Conservation (phyloP, 2,329 filamentous ascomycete species). For the Fusarium graminum region DNA sequence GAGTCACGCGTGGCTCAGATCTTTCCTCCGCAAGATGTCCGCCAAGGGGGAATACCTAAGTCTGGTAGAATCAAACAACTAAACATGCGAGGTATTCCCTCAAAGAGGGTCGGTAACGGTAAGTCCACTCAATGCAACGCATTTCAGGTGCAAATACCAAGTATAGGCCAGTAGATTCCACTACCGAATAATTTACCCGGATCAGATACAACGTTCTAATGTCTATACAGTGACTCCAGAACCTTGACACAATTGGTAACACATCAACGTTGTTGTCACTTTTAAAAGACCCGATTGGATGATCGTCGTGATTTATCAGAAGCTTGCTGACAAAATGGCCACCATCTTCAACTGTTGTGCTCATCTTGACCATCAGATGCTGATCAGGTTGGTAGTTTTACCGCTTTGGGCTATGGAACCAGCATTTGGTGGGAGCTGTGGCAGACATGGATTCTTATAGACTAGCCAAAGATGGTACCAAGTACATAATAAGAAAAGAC, state of each 20-base stretch:
- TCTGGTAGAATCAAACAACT: slow-evolving; percentile 17
- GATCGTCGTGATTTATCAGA: not conserved
- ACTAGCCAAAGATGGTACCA: not conserved
- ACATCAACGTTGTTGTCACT: not conserved
- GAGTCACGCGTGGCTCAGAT: slow-evolving; percentile 23
- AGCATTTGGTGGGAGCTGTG: slow-evolving; percentile 4
- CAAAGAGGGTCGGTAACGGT: slow-evolving; percentile 3
- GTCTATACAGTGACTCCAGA: not conserved
- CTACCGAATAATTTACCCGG: slow-evolving; percentile 39
- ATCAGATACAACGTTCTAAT: not conserved
- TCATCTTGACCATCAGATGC: slow-evolving; percentile 6
- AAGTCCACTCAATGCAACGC: not conserved
- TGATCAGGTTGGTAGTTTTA: slow-evolving; percentile 8
- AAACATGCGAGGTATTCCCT: not conserved
- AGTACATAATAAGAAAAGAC: not conserved
- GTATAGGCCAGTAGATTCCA: not conserved
- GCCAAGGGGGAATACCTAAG: slow-evolving; percentile 30
- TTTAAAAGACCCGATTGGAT: slow-evolving; percentile 11
- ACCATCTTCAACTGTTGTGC: slow-evolving; percentile 6
- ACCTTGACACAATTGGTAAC: not conserved
- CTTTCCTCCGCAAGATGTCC: slow-evolving; percentile 16
- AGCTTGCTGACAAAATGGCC: slow-evolving; percentile 11
- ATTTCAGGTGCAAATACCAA: slow-evolving; percentile 6
- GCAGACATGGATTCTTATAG: not conserved
- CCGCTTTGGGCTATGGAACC: slow-evolving; percentile 8